A percentile compares a stretch with the other conserved stretches of the same genome.
Conservation (phyloP, 305 asterid species). For the Rubia peregrina region DNA sequence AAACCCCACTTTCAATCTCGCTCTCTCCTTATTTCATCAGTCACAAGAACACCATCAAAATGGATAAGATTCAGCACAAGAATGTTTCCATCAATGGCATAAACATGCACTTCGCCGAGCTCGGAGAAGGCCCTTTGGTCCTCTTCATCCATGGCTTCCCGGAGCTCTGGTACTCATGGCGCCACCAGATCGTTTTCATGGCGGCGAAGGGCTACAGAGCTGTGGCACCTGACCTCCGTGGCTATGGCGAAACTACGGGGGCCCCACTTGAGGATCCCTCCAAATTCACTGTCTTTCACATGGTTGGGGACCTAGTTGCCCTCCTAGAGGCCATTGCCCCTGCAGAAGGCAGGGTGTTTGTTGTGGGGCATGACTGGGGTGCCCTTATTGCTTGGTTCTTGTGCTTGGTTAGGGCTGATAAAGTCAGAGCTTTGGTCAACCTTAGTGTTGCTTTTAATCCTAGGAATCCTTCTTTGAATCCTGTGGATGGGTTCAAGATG, state of each 20-base stretch:
- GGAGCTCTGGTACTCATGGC: conserved; percentile 29
- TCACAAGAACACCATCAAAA: neutral
- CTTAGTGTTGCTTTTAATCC: conserved; percentile 40
- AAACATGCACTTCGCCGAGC: conserved; percentile 26
- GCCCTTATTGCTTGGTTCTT: conserved; percentile 51
- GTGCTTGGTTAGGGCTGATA: conserved; percentile 53
- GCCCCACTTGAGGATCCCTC: conserved; percentile 17
- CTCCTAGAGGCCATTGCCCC: conserved; percentile 27
- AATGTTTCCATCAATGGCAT: conserved; percentile 17
- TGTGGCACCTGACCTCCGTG: conserved; percentile 25
- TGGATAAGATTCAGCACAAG: conserved; percentile 23
- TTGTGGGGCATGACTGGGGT: conserved; percentile 78
- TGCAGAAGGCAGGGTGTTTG: conserved; percentile 36
- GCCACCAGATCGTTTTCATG: conserved; percentile 22
- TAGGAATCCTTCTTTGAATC: conserved; percentile 36
- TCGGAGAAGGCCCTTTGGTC: conserved; percentile 27
- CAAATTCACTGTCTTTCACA: conserved; percentile 19
- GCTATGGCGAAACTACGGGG: conserved; percentile 23
- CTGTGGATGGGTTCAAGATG: conserved; percentile 26
- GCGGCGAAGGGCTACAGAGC: conserved; percentile 15
- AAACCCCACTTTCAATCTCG: neutral
- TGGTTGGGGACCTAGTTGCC: conserved; percentile 24
- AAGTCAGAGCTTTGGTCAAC: conserved; percentile 49
- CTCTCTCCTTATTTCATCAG: neutral
- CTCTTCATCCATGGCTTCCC: conserved; percentile 29